Base-by-base conservation (phyloP, 169 alveolate genomes). In the Plasmodium relictum region DNA sequence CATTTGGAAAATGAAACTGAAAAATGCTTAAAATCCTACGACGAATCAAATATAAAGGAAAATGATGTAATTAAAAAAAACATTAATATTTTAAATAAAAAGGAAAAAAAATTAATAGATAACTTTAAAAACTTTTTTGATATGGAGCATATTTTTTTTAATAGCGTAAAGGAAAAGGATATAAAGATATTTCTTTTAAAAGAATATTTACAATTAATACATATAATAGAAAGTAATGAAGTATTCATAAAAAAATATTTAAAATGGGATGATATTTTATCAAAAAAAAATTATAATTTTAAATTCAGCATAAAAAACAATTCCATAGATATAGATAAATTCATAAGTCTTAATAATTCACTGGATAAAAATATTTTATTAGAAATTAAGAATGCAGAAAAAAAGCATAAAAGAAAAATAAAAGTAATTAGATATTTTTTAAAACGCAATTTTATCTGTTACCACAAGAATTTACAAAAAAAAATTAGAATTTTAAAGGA, bases 391-490 rank as follows among this genome's bases (percentile, higher is more conserved):
- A 31, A 31, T 31, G 3, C 3, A 3, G 42, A 31, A 18, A 87
- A 26, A 50, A 56, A 6, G 24, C 63, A 48, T 7, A 54, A 10
- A 39, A 16, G 42, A 18, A 66, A 45, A 7, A 22, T 54, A 44
- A 69, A 56, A 39, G 37, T 20, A 58, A 71, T 66, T 61, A 86
- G 88, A 78, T 41, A n/a, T 68, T 42, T 58, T 88, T 73, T 69
- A 88, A 66, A 44, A 45, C 73, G 14, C 56, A 41, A 73, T 41
- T 41, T 18, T 7, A 5, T 18, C 20, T 56, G 45, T 14, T 12
- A 37, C 18, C 63, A 31, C 10, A 44, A 39, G 24, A 70, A 63
- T 42, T 9, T 10, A 37, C 56, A 45, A 56, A 74, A 20, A 20
- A 87, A 74, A 31, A 71, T 18, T 8, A 74, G 4, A 2, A 26